These are phyloP conservation scores for Camelina hispida DNA, from an alignment of 345 rosid species.

Conservation along the genomic window DNA sequence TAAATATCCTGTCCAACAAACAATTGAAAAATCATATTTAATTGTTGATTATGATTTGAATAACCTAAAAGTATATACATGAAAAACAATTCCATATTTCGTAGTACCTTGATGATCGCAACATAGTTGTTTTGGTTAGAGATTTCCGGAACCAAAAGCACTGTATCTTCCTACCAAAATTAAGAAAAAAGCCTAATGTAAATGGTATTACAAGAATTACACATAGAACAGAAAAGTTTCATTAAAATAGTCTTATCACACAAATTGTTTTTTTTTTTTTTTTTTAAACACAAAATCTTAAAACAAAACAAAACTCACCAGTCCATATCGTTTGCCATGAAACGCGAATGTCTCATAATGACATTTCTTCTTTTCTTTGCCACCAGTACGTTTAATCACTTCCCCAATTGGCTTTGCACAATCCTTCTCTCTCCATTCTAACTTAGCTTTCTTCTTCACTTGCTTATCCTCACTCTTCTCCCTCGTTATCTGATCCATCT, in stretches of 20 bases:
- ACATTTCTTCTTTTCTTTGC: background rate
- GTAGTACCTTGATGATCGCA: slow-evolving; percentile 88
- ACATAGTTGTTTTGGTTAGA: slow-evolving; percentile 67
- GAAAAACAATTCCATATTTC: background rate
- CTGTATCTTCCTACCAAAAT: slow-evolving; percentile 71
- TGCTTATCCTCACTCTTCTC: background rate
- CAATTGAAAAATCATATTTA: background rate
- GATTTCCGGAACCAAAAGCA: slow-evolving; percentile 68
- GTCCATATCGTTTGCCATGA: background rate
- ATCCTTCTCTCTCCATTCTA: background rate
- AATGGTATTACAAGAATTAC: background rate
- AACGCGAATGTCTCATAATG: slow-evolving; percentile 20
- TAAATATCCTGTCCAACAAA: slow-evolving; percentile 61
- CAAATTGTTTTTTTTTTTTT: background rate
- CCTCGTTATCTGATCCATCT: background rate
- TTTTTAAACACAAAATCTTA: background rate
- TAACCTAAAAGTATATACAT: background rate
- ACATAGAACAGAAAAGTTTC: background rate
- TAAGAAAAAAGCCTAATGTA: background rate
- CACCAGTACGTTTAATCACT: background rate
- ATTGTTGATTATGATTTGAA: slow-evolving; percentile 12
- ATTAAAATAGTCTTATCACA: background rate
- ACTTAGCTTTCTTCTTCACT: background rate
- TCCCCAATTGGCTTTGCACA: background rate
- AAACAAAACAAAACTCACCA: slow-evolving; percentile 20